Evolutionary conservation across 2,329 filamentous ascomycete genomes (phyloP).

Genomic region (Talaromyces marneffei): DNA sequence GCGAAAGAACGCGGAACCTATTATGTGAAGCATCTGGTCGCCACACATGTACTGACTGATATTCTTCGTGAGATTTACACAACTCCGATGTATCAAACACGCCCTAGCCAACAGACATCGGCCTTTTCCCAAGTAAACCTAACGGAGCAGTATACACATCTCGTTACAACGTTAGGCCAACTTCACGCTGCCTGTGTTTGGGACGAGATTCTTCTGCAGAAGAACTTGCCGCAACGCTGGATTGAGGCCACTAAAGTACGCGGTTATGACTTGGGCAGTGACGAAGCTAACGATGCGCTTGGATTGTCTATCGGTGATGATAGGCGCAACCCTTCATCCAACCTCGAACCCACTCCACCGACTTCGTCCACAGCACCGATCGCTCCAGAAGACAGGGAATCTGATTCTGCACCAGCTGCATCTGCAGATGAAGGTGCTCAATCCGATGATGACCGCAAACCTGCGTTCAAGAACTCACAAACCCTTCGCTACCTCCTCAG

Average conservation of each 20-base stretch:
- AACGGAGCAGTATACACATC: constrained; percentile 71
- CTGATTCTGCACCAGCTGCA: background rate
- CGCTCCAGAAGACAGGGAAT: background rate
- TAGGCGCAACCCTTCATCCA: constrained; percentile 17
- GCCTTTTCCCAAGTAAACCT: constrained; percentile 74
- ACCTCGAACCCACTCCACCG: constrained; percentile 22
- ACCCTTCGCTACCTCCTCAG: constrained; percentile 70
- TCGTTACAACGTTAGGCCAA: constrained; percentile 69
- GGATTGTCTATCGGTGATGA: constrained; percentile 21
- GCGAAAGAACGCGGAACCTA: constrained; percentile 57
- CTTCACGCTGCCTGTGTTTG: constrained; percentile 75
- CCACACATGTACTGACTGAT: constrained; percentile 68
- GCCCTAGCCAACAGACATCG: constrained; percentile 54
- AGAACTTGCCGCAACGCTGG: constrained; percentile 61
- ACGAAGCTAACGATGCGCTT: constrained; percentile 38
- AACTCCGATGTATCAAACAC: constrained; percentile 55
- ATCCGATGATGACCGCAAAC: constrained; percentile 21
- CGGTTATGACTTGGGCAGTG: constrained; percentile 30
- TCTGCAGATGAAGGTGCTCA: constrained; percentile 8
- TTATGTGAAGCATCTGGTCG: constrained; percentile 71
- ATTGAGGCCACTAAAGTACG: constrained; percentile 43
- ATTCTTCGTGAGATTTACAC: constrained; percentile 70
- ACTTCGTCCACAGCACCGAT: background rate
- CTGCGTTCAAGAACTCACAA: constrained; percentile 68
- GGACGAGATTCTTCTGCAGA: constrained; percentile 73